These are phyloP conservation scores for Fraxinus velutina DNA, from an alignment of 305 asterid genomes.

Conservation along the genomic window DNA sequence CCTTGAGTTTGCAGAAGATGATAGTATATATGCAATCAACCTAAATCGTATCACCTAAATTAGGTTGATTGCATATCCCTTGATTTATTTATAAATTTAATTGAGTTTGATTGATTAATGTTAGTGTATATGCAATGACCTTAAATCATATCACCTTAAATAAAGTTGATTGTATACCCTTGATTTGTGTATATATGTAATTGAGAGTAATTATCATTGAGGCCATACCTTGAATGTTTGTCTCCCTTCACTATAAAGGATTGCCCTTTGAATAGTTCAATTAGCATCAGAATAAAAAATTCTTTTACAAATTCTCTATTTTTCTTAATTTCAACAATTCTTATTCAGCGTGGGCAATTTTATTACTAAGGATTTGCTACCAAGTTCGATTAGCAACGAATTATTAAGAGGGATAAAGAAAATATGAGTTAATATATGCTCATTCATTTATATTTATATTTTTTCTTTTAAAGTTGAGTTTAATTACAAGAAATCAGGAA, in stretches of 20 bases:
- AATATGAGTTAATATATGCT: too few relatives aligned
- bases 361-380: too few relatives aligned
- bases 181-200: neutral
- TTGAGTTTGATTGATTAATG: neutral
- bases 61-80: neutral
- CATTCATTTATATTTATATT: too few relatives aligned
- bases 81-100: neutral
- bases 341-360: too few relatives aligned
- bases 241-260: neutral
- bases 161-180: neutral
- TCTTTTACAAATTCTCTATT: too few relatives aligned
- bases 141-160: neutral
- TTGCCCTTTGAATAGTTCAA: too few relatives aligned
- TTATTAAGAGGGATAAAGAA: too few relatives aligned
- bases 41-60: neutral
- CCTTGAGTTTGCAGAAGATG: neutral
- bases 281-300: too few relatives aligned
- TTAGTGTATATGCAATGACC: neutral
- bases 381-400: too few relatives aligned
- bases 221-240: neutral
- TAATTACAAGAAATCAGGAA: too few relatives aligned
- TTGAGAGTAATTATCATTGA: neutral
- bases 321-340: too few relatives aligned
- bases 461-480: too few relatives aligned
- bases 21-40: neutral